Percentiles rank a stretch among this genome's conserved stretches.
Evolutionary conservation across 192 early-diverging fungal genomes (phyloP).

Genomic region (Rhizoclosmatium sp.): DNA sequence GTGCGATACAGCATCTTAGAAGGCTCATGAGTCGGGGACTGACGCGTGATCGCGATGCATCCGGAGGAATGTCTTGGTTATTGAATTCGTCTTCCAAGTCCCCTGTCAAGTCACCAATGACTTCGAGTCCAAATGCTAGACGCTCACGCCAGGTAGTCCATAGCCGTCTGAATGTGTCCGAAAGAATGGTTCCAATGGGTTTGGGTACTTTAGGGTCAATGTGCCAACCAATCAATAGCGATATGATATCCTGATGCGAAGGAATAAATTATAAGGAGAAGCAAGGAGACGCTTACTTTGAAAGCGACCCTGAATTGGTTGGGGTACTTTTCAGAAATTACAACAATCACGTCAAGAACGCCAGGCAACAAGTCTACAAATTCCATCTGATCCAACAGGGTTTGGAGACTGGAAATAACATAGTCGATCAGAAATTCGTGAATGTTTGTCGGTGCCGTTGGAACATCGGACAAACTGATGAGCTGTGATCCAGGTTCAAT

Average conservation of each 20-base stretch:
- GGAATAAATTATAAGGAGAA: neutral
- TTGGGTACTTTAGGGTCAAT: conserved; percentile 60
- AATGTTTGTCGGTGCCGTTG: neutral
- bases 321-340: conserved; percentile 45
- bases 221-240: conserved; percentile 76
- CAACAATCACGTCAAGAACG: conserved; percentile 45
- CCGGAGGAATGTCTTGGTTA: neutral
- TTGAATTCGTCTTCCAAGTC: conserved; percentile 54
- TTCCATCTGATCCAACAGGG: conserved; percentile 48
- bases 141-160: conserved; percentile 55
- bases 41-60: neutral
- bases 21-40: neutral
- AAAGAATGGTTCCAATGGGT: conserved; percentile 50
- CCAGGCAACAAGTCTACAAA: conserved; percentile 42
- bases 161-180: conserved; percentile 54
- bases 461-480: neutral
- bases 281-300: conserved; percentile 24
- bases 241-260: conserved; percentile 55
- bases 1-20: conserved; percentile 25
- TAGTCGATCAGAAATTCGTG: conserved; percentile 21
- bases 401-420: conserved; percentile 42
- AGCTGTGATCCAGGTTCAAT: conserved; percentile 1
- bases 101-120: conserved; percentile 58
- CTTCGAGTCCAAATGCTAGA: conserved; percentile 57
- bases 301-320: conserved; percentile 41